These are phyloP conservation scores for Collybia mongolica DNA, from an alignment of 768 basidiomycete species.

Conservation along the genomic window DNA sequence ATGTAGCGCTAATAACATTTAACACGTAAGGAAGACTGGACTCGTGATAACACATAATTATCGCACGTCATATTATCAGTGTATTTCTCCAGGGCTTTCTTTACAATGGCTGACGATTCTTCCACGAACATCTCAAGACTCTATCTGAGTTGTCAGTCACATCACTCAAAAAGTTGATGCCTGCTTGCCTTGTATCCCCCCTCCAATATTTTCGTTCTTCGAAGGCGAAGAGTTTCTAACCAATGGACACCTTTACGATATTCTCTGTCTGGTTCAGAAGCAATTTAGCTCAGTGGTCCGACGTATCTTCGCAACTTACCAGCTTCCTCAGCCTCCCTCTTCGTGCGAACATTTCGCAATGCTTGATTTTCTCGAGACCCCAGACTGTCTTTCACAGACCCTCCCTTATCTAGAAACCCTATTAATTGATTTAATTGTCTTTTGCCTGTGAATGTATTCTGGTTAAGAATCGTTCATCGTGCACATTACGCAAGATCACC, in stretches of 20 bases:
- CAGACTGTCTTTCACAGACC: conserved; percentile 57
- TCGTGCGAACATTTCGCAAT: conserved; percentile 74
- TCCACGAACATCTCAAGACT: conserved; percentile 79
- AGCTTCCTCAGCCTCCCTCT: conserved; percentile 90
- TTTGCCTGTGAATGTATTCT: conserved; percentile 53
- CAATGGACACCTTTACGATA: conserved; percentile 89
- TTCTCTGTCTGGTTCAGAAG: conserved; percentile 64
- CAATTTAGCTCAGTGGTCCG: conserved; percentile 5
- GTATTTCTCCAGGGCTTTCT: conserved; percentile 67
- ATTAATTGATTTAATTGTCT: conserved; percentile 85
- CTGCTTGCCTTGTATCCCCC: conserved; percentile 71
- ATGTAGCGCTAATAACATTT: conserved; percentile 60
- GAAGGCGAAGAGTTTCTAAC: conserved; percentile 86
- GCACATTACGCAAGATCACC: conserved; percentile 33
- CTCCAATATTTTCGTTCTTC: conserved; percentile 79
- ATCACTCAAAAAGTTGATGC: neutral
- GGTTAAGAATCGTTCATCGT: neutral
- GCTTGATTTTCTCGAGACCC: conserved; percentile 65
- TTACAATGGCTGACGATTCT: conserved; percentile 66
- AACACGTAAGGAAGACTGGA: neutral
- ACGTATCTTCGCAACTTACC: conserved; percentile 41
- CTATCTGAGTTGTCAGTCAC: conserved; percentile 32
- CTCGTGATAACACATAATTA: neutral
- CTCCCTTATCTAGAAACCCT: conserved; percentile 79
- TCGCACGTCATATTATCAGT: conserved; percentile 77